Base-by-base conservation (phyloP, 2,329 filamentous ascomycete genomes). In the Emergomyces orientalis region DNA sequence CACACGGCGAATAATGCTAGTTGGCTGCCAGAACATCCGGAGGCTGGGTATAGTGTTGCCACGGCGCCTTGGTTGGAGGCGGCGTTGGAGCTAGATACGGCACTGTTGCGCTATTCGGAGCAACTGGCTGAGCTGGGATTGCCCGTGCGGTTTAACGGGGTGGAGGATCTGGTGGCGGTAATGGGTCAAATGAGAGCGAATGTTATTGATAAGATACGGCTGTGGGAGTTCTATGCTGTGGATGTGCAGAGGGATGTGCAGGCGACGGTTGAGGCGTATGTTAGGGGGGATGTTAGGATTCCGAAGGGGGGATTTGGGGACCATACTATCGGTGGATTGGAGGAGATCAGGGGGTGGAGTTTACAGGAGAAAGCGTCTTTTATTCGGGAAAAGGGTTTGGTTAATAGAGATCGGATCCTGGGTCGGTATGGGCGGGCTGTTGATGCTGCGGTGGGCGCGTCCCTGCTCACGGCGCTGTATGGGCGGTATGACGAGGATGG, bases 1-100 rank as follows among this genome's bases (percentile, higher is more conserved):
- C 94, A 99, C 78, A 99, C 94, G 3, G 93, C 94, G 7, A 85
- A 97, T 79, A 97, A 97, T 77, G 95, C 89, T 76, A 85, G 88
- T 70, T 99, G 94, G 94, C 83, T 99, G 13, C 83, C 95, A 72
- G 88, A 95, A 64, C 93, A 99, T 71, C 94, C 95, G 0, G 94
- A 99, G 69, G 89, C 91, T 54, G 94, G 94, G 19, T 99, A 99
- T 81, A 99, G 95, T 73, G 80, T 96, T 67, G 86, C 87, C 49
- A 97, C 93, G 0, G 92, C 94, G 0, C 94, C 94, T 11, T 86
- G 84, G 80, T 74, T 88, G 47, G 79, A 82, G 68, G 76, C 84
- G 52, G 84, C 85, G 3, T 79, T 96, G 19, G 89, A 91, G 64
- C 80, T 97, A n/a, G 87, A 96, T 70, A 85, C 81, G 49, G 87